Conservation (phyloP, 2,329 filamentous ascomycete genomes). For the Myriosclerotinia scirpicola region DNA sequence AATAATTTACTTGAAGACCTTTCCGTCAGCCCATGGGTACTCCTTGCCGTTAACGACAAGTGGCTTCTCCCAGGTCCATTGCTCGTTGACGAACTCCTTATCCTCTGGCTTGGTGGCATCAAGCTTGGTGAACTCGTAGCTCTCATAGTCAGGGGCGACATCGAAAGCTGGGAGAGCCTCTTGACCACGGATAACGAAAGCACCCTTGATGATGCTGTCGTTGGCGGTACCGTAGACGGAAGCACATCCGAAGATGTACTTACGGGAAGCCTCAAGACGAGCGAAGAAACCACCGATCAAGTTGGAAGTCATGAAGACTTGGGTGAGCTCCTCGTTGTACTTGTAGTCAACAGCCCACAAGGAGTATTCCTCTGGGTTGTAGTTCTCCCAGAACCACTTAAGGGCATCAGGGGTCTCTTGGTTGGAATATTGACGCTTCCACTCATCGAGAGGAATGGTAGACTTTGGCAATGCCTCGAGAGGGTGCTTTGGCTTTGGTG, state of each 20-base stretch:
- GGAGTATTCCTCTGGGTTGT: conserved; percentile 92
- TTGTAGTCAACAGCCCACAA: conserved; percentile 95
- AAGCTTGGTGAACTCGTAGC: conserved; percentile 95
- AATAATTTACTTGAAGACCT: conserved; percentile 92
- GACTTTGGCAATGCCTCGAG: conserved; percentile 80
- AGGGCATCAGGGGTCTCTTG: conserved; percentile 80
- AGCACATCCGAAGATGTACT: conserved; percentile 91
- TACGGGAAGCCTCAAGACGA: conserved; percentile 95
- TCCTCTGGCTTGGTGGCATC: conserved; percentile 84
- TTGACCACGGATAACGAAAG: conserved; percentile 92
- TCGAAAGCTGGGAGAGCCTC: conserved; percentile 85
- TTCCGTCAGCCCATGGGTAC: conserved; percentile 85
- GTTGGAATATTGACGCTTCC: conserved; percentile 99
- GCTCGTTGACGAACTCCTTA: conserved; percentile 78
- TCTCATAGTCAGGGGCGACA: conserved; percentile 95
- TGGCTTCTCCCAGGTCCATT: conserved; percentile 92
- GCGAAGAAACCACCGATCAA: conserved; percentile 96
- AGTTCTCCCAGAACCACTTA: conserved; percentile 98
- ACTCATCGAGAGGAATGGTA: conserved; percentile 86
- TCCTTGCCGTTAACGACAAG: conserved; percentile 80
- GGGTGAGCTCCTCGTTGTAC: conserved; percentile 97
- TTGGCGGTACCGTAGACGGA: conserved; percentile 89
- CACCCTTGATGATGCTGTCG: conserved; percentile 87
- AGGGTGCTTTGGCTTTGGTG: conserved; percentile 95
- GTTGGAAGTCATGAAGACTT: conserved; percentile 99